phyloP scores from a whole-genome alignment of 1,284 basidiomycete genomes.

The Malassezia dermatis region DNA sequence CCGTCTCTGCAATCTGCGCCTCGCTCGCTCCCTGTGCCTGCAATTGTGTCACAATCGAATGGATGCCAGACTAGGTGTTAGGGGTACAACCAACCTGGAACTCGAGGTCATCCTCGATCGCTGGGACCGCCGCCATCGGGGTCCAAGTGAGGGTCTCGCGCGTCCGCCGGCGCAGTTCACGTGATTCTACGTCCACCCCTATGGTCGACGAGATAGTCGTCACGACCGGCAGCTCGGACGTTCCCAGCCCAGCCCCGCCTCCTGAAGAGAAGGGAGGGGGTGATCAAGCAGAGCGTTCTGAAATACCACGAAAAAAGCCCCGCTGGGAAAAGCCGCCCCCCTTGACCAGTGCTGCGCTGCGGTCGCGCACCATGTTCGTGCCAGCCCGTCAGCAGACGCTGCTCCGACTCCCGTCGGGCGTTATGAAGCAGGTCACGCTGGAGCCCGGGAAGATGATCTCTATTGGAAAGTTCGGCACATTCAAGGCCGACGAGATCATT shows the following conservation, averaged over 20 bases:
- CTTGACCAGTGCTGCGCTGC: conserved; percentile 19
- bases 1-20: conserved; percentile 24
- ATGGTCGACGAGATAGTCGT: background rate
- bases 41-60: conserved; percentile 25
- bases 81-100: conserved; percentile 3
- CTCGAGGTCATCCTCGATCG: conserved; percentile 6
- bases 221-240: background rate
- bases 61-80: conserved; percentile 19
- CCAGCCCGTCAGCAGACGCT: conserved; percentile 23
- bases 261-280: background rate
- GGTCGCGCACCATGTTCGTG: conserved; percentile 26
- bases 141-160: background rate
- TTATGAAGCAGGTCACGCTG: conserved; percentile 34
- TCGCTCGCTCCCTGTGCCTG: conserved; percentile 21
- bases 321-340: background rate
- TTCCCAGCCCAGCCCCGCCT: background rate
- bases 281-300: background rate
- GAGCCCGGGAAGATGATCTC: conserved; percentile 31
- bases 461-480: conserved; percentile 47
- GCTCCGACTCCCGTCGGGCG: conserved; percentile 34
- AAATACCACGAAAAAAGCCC: background rate
- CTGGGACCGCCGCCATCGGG: background rate
- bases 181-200: background rate
- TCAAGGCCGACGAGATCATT: conserved; percentile 39
- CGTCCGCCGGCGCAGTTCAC: background rate